Conservation (phyloP, 768 basidiomycete genomes). For the Amanita polypyramis region DNA sequence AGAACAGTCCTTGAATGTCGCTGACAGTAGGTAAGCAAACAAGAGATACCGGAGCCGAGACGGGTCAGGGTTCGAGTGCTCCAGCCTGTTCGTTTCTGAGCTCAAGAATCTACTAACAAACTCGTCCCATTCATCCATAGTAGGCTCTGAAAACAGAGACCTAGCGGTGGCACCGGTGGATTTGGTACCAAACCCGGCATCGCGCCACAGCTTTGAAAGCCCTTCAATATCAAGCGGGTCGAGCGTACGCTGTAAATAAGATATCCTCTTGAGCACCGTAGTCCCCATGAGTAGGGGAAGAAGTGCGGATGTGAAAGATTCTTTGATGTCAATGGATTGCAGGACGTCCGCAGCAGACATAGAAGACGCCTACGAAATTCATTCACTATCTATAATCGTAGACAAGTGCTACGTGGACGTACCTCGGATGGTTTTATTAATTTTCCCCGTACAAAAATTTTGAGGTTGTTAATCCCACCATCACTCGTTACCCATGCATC, state of each 20-base stretch:
- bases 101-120: constrained; percentile 49
- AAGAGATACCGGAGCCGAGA: constrained; percentile 49
- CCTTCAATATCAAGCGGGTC: constrained; percentile 85
- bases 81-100: constrained; percentile 17
- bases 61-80: constrained; percentile 27
- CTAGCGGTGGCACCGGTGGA: not conserved
- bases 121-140: constrained; percentile 49
- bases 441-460: constrained; percentile 63
- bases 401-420: constrained; percentile 14
- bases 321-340: constrained; percentile 20
- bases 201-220: constrained; percentile 36
- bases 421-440: constrained; percentile 50
- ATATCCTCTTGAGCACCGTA: constrained; percentile 43
- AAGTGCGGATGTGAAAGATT: constrained; percentile 41
- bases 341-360: constrained; percentile 17
- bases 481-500: constrained; percentile 55
- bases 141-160: constrained; percentile 32
- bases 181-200: no score
- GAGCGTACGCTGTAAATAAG: constrained; percentile 59
- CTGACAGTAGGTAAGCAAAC: constrained; percentile 76
- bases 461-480: constrained; percentile 72
- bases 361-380: constrained; percentile 14
- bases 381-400: not conserved
- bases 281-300: constrained; percentile 37
- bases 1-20: constrained; percentile 97